A percentile compares a stretch with the other conserved stretches of the same genome.
Evolutionary conservation across 768 basidiomycete genomes (phyloP).

Genomic region (Russula olivacea): DNA sequence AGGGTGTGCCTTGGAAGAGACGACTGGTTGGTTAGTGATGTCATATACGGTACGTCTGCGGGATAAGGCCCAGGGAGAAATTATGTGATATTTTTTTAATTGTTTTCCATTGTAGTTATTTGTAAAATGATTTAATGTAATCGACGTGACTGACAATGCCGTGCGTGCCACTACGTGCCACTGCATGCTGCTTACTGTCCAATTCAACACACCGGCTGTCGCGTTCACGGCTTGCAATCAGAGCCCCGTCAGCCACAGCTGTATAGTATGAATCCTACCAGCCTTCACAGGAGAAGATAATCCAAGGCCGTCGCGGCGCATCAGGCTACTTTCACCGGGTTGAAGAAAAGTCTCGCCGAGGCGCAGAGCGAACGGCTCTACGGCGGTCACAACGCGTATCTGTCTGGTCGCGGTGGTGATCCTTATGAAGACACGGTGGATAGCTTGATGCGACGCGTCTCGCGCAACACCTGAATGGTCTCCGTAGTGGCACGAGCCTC

Average conservation of each 20-base stretch:
- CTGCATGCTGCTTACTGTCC: too few relatives aligned
- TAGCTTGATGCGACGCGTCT: conserved; percentile 80
- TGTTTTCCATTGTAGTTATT: too few relatives aligned
- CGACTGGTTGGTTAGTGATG: too few relatives aligned
- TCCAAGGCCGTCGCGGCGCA: conserved; percentile 79
- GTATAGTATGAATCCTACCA: conserved; percentile 50
- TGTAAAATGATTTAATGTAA: too few relatives aligned
- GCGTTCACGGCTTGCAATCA: too few relatives aligned
- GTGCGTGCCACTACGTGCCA: too few relatives aligned
- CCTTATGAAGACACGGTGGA: conserved; percentile 86
- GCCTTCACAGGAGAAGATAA: conserved; percentile 54
- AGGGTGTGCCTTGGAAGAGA: not conserved
- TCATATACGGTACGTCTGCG: not conserved
- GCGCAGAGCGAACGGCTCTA: conserved; percentile 79
- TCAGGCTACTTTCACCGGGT: conserved; percentile 81
- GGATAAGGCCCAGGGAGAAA: too few relatives aligned
- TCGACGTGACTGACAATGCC: too few relatives aligned
- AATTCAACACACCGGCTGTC: too few relatives aligned
- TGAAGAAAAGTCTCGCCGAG: conserved; percentile 82
- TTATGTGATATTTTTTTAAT: too few relatives aligned
- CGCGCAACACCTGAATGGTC: conserved; percentile 89
- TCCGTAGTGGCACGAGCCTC: conserved; percentile 75
- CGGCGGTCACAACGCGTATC: conserved; percentile 28
- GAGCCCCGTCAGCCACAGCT: too few relatives aligned
- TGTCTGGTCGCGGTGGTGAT: conserved; percentile 35